Evolutionary conservation across 495 filamentous ascomycete genomes (phyloP), one percentile per base, ranked within the genome.

Genomic region (Elasticomyces elasticus): DNA sequence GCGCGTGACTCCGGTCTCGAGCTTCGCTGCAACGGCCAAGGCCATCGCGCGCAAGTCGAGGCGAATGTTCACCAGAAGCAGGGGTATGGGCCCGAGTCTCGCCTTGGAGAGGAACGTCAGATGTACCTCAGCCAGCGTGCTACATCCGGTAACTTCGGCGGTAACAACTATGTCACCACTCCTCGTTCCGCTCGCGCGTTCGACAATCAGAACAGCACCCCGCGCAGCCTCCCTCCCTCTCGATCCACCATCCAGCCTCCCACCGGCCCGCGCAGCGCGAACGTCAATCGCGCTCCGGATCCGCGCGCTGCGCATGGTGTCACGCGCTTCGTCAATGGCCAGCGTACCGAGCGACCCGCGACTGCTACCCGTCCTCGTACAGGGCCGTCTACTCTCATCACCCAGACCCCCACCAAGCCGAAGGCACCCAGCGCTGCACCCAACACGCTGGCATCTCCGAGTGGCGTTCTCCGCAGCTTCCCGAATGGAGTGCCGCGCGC

Each of bases 1-100:
- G 35, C 13, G 2, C 35, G 12, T 5, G 35, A 40, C 19, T 12
- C 35, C 5, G 35, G 35, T 7, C 45, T 59, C 1, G 31, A 49
- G 12, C 48, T 50, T 25, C 51, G 37, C 22, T 54, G 23, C 51
- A 45, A 35, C 35, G 56, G 56, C 2, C 56, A 59, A 37, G 50
- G 50, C 22, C 56, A 59, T 27, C 56, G 56, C 28, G 35, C 56
- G 20, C 27, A 28, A n/a, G 50, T 59, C 27, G 12, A 10, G 7
- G 15, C 19, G 11, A 4, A 30, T 6, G 10, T 40, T 19, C 5
- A 19, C 1, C 22, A 44, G 12, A 20, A 24, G 11, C 26, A 24
- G 12, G 19, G 24, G 5, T 22, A 51, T n/a, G 54, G 52, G 15
- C 17, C 17, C 10, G 49, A 56, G 20, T 22, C 27, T n/a, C 44